phyloP scores from a whole-genome alignment of 331 rosid species.

The Telfairia occidentalis region DNA sequence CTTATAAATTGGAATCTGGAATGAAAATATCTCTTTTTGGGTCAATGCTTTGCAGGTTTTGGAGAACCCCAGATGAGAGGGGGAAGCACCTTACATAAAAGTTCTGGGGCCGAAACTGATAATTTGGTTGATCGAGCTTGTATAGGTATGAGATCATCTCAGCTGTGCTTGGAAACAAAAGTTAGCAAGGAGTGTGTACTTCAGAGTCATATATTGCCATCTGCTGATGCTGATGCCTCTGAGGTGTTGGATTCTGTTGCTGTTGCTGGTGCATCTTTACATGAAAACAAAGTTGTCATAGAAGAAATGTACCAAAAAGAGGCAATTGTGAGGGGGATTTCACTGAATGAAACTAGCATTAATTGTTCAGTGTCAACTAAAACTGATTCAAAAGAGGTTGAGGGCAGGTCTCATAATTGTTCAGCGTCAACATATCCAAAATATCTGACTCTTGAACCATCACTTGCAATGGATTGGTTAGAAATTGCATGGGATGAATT shows the following conservation, averaged over 20 bases:
- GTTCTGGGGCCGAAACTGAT: slow-evolving; percentile 16
- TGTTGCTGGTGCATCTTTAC: slow-evolving; percentile 20
- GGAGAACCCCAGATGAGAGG: slow-evolving; percentile 34
- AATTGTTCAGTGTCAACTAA: slow-evolving; percentile 29
- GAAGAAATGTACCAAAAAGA: slow-evolving; percentile 33
- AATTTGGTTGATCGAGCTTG: slow-evolving; percentile 37
- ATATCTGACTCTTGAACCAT: slow-evolving; percentile 75
- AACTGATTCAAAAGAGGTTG: slow-evolving; percentile 31
- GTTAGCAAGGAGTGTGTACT: slow-evolving; percentile 29
- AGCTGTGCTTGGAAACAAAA: slow-evolving; percentile 29
- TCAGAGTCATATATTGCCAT: slow-evolving; percentile 33
- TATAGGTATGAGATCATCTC: slow-evolving; percentile 29
- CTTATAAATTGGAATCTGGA: neutral
- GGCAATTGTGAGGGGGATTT: slow-evolving; percentile 29
- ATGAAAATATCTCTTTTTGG: neutral
- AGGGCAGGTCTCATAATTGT: slow-evolving; percentile 28
- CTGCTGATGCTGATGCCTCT: slow-evolving; percentile 29
- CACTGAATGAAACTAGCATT: slow-evolving; percentile 23
- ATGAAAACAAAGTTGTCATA: slow-evolving; percentile 24
- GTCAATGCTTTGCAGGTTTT: slow-evolving; percentile 32
- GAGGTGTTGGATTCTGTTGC: slow-evolving; percentile 23
- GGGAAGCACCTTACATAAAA: slow-evolving; percentile 27
- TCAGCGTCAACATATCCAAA: slow-evolving; percentile 36
- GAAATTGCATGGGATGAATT: slow-evolving; percentile 95
- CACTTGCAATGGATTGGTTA: slow-evolving; percentile 99